A percentile compares a stretch with the other conserved stretches of the same genome.
phyloP scores from a whole-genome alignment of 768 basidiomycete genomes.

The Clavaria fumosa region DNA sequence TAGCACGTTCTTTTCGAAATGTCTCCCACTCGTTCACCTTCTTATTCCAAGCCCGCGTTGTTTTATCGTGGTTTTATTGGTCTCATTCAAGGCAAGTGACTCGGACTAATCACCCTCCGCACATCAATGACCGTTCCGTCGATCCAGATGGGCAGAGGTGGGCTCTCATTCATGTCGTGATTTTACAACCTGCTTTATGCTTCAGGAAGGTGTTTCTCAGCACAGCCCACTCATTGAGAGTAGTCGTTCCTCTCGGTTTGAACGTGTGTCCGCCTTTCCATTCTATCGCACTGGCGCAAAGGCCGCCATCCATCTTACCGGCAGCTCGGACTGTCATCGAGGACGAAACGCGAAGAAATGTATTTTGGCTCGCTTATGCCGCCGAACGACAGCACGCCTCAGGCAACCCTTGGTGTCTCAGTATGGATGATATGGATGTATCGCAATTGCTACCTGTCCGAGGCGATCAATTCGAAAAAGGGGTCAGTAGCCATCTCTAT shows the following conservation, averaged over 20 bases:
- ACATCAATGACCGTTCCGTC: constrained; percentile 5
- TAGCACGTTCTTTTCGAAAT: constrained; percentile 12
- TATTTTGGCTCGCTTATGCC: constrained; percentile 61
- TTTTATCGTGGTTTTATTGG: constrained; percentile 63
- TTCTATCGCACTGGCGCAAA: constrained; percentile 41
- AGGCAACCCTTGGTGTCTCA: constrained; percentile 56
- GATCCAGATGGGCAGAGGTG: constrained; percentile 58
- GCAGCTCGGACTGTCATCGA: constrained; percentile 48
- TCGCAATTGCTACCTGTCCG: constrained; percentile 55
- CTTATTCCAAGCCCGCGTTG: constrained; percentile 32
- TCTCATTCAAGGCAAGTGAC: constrained; percentile 44
- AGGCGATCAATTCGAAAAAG: constrained; percentile 42
- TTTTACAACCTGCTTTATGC: constrained; percentile 7
- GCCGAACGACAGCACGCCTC: constrained; percentile 51
- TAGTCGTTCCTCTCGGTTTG: constrained; percentile 50
- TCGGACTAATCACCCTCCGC: not conserved
- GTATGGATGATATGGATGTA: constrained; percentile 59
- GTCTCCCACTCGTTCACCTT: not conserved
- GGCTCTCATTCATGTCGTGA: constrained; percentile 5
- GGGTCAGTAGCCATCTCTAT: constrained; percentile 32
- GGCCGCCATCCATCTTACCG: constrained; percentile 42
- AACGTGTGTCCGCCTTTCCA: constrained; percentile 54
- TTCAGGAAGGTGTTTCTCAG: constrained; percentile 38
- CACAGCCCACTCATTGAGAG: constrained; percentile 40
- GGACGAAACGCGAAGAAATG: constrained; percentile 56